phyloP scores from a whole-genome alignment of 306 rosid species.

The Begonia loranthoides region DNA sequence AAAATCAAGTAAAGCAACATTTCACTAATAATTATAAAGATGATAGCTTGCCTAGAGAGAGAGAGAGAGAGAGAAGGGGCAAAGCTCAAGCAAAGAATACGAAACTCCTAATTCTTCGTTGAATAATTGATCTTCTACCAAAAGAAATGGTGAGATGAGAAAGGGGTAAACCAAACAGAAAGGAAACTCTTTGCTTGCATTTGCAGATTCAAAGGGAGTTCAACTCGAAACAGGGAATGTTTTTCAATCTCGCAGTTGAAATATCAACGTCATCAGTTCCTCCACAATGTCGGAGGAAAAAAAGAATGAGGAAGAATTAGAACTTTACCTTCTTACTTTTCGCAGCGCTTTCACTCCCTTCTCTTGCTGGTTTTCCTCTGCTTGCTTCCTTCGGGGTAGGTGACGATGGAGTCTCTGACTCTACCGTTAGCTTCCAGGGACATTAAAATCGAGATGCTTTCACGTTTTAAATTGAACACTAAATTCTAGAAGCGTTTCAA shows the following conservation, averaged over 20 bases:
- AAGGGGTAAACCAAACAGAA: constrained; percentile 23
- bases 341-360: constrained; percentile 1
- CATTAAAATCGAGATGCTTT: neutral
- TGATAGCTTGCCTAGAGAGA: constrained; percentile 29
- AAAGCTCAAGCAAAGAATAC: constrained; percentile 10
- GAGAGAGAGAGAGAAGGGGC: constrained; percentile 13
- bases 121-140: constrained; percentile 15
- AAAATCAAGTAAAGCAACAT: constrained; percentile 22
- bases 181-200: constrained; percentile 59
- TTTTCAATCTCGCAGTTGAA: constrained; percentile 30
- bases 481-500: too few species aligned
- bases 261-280: constrained; percentile 45
- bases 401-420: neutral
- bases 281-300: neutral
- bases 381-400: neutral
- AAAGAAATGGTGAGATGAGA: constrained; percentile 19
- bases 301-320: neutral
- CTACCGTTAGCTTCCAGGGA: neutral
- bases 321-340: constrained; percentile 6
- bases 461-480: too few species aligned
- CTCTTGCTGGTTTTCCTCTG: neutral
- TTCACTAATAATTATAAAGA: constrained; percentile 14
- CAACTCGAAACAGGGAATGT: constrained; percentile 25
- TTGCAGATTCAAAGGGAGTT: constrained; percentile 34
- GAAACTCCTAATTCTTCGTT: constrained; percentile 5